Evolutionary conservation across 2,329 filamentous ascomycete species (phyloP).

Genomic region (Daldinia eschscholtzii): DNA sequence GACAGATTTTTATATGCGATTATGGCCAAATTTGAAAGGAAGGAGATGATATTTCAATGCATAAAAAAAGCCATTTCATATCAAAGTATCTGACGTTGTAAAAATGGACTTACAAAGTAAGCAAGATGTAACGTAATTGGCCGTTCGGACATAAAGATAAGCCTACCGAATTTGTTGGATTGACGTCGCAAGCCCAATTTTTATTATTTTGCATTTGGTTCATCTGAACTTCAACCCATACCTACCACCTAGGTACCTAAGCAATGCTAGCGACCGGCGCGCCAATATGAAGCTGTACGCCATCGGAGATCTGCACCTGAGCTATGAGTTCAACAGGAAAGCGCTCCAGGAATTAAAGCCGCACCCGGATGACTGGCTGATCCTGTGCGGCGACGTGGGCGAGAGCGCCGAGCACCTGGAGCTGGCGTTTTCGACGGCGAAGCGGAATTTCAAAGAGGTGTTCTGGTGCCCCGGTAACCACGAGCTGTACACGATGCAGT

Average conservation of each 20-base stretch:
- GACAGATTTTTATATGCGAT: conserved; percentile 4
- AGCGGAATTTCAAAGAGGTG: conserved; percentile 54
- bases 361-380: conserved; percentile 55
- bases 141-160: conserved; percentile 18
- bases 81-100: not conserved
- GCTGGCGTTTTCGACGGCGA: conserved; percentile 52
- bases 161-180: not conserved
- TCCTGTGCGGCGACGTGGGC: conserved; percentile 55
- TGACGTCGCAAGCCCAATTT: conserved; percentile 2
- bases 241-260: not conserved
- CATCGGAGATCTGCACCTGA: conserved; percentile 56
- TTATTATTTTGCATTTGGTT: conserved; percentile 8
- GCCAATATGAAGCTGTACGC: conserved; percentile 53
- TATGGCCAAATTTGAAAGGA: not conserved
- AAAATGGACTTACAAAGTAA: conserved; percentile 4
- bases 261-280: conserved; percentile 15
- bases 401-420: conserved; percentile 54
- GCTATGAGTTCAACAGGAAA: conserved; percentile 52
- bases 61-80: not conserved
- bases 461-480: conserved; percentile 71
- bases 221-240: conserved; percentile 5
- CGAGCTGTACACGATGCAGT: conserved; percentile 66
- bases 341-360: conserved; percentile 50
- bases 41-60: not conserved
- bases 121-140: conserved; percentile 22